Evolutionary conservation across 1,139 yeast species (phyloP), one percentile per base, ranked within the genome.

Genomic region (Saccharomyces hybrid): DNA sequence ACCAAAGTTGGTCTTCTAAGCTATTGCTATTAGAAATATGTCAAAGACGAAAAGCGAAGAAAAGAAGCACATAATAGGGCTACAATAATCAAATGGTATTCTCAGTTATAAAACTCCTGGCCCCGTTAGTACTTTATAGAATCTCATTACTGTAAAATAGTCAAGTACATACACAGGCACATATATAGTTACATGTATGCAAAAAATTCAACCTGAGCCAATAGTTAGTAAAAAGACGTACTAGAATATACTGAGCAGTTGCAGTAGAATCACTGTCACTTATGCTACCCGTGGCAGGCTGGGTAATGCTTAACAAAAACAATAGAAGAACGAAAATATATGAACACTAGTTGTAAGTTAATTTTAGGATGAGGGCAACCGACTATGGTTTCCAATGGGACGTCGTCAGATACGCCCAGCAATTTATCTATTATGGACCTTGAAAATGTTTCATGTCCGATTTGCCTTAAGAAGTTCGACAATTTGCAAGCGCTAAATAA

Each of bases 401-500:
- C 11, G 3, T 46, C 13, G 9, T 9, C 20, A 27, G 23, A 20
- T 11, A 46, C 8, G 8, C 8, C 28, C 48, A 9, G 31, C 2
- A 3, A 26, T 23, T 5, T 46, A 2, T 46, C 30, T 4, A 27
- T 46, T 46, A 27, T 46, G 28, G 48, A 46, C 9, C 31, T 26
- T 46, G 31, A 34, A 26, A 26, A 52, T n/a, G 32, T 11, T 13
- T 30, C 23, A 25, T 88, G 96, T 63, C 96, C 96, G 0, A 84
- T 88, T 3, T 88, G 96, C 66, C 69, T 74, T 25, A 87, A 82
- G 58, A 58, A 72, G 1, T 83, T 86, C 86, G 70, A 80, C 5
- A 76, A 80, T 11, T 70, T 87, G 49, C 60, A 67, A 16, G 86
- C 82, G 58, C 73, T 88, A 57, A 87, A 87, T 65, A 76, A 78